Conservation (phyloP, 306 rosid genomes). For the Rosa chinensis region DNA sequence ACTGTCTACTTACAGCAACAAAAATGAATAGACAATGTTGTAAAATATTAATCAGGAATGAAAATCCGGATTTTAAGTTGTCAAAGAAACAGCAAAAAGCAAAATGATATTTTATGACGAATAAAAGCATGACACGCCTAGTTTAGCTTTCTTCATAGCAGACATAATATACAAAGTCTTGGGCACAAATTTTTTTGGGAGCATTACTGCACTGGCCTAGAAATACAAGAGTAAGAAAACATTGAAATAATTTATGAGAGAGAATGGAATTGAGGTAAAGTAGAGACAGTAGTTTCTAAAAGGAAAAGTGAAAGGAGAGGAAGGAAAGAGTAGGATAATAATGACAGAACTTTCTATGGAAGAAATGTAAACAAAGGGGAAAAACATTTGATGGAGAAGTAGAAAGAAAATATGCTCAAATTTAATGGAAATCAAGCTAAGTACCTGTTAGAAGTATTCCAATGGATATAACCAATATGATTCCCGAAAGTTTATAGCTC, state of each 20-base stretch:
- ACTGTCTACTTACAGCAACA: not conserved
- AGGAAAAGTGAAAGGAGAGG: not conserved
- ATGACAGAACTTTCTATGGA: not conserved
- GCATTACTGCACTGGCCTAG: slow-evolving; percentile 1
- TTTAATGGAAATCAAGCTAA: not conserved
- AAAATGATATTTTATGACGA: slow-evolving; percentile 4
- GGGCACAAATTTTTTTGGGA: not conserved
- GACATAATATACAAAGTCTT: not conserved
- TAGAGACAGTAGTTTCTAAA: too few species aligned
- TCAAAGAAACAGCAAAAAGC: not conserved
- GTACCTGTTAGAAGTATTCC: slow-evolving; percentile 96
- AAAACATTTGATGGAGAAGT: not conserved
- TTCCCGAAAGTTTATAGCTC: slow-evolving; percentile 82
- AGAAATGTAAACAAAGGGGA: not conserved
- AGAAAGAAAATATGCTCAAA: slow-evolving; percentile 20
- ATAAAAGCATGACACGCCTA: not conserved
- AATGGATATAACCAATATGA: slow-evolving; percentile 70
- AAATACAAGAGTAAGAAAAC: not conserved
- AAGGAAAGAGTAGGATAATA: not conserved
- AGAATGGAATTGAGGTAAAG: not conserved
- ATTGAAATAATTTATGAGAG: not conserved
- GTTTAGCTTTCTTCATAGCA: slow-evolving; percentile 7
- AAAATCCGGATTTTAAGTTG: not conserved
- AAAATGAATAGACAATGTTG: not conserved
- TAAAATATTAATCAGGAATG: not conserved